These are phyloP conservation scores for Alternaria hordeiaustralica DNA, from an alignment of 2,329 filamentous ascomycete genomes.

Conservation along the genomic window DNA sequence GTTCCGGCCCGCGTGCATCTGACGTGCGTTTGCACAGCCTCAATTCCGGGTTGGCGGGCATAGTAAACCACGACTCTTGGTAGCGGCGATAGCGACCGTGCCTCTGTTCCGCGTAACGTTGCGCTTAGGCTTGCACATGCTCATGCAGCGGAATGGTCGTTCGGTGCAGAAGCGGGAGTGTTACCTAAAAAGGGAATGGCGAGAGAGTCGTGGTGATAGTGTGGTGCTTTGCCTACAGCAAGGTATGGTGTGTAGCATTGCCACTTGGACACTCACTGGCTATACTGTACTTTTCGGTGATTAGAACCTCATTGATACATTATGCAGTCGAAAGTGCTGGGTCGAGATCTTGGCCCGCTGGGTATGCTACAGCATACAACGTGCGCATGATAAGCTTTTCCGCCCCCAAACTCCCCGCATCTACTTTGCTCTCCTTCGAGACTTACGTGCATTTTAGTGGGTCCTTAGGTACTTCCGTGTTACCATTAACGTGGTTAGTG, in stretches of 20 bases:
- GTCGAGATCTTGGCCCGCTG: not conserved
- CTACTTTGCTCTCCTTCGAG: conserved; percentile 8
- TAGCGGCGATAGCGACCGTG: not conserved
- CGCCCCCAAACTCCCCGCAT: conserved; percentile 25
- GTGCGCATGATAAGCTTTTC: conserved; percentile 18
- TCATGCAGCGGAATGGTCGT: not conserved
- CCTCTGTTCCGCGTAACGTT: not conserved
- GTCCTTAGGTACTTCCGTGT: not conserved
- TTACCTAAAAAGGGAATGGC: not conserved
- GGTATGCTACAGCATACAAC: conserved; percentile 9
- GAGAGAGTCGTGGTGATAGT: not conserved
- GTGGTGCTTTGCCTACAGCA: not conserved
- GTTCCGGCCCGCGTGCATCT: conserved; percentile 8
- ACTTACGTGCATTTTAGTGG: conserved; percentile 10
- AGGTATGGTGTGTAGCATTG: not conserved
- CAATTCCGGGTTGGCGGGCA: not conserved
- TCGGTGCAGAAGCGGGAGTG: not conserved
- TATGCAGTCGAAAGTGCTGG: not conserved
- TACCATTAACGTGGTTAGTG: not conserved
- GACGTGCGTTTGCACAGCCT: conserved; percentile 11
- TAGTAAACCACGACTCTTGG: not conserved
- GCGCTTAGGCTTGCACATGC: not conserved
- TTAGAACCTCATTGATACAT: not conserved
- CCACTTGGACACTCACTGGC: not conserved
- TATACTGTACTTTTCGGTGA: not conserved